Base-by-base conservation (phyloP, 176 grass and related monocot genomes). In the Paspalum notatum region DNA sequence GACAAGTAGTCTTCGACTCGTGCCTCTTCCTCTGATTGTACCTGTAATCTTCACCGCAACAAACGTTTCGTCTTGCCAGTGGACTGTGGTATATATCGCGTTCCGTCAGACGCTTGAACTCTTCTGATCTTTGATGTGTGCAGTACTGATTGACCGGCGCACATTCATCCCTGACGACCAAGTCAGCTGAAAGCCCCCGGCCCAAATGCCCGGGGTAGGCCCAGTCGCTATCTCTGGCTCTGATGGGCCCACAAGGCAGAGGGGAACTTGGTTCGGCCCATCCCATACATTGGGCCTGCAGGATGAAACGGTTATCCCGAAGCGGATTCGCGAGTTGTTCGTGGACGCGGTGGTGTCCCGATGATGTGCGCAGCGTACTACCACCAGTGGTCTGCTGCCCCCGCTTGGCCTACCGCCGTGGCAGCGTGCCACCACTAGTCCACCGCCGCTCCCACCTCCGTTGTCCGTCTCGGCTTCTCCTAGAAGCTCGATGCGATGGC, bases 401-500 rank as follows among this genome's bases (percentile, higher is more conserved):
- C 8, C 71, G 55, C 54, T 27, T 21, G 26, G 15, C 5, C 48
- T 60, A 32, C 6, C 26, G 44, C 66, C 18, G 12, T 14, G 12
- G 24, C 43, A 46, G 7, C 62, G 38, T 65, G 39, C 58, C 38
- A 18, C 72, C 72, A 40, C 42, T 64, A 46, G 39, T 45, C 17
- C 41, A 51, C 71, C 40, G 16, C 69, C 55, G 59, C 59, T 22
- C 12, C 56, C 21, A 12, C 57, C 58, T 61, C 56, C 22, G 22
- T 11, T 22, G 22, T n/a, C n/a, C 32, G 32, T 3, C 66, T 70
- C 68, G 68, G 46, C 15, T 71, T 71, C 70, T 54, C 20, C 65
- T 17, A 38, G 20, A 20, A 20, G 67, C 75, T 86, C 71, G 25
- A 75, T 73, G 74, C 77, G 72, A 92, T 83, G 84, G 66, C 67